Base-by-base conservation (phyloP, 306 rosid genomes). In the Medicago ruthenica region DNA sequence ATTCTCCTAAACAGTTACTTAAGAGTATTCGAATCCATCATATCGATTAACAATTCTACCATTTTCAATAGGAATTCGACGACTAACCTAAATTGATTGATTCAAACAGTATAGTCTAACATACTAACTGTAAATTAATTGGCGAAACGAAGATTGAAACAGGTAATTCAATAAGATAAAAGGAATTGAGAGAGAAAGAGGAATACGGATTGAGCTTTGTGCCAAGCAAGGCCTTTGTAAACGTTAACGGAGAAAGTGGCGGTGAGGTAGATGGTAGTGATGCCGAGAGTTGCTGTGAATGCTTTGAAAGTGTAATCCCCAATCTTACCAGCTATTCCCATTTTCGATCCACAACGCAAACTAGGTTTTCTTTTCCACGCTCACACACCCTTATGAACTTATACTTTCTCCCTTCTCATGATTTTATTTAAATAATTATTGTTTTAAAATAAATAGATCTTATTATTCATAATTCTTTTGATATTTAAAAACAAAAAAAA, bases 301-400 rank as follows among this genome's bases (percentile, higher is more conserved):
- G 97, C 90, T 79, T 81, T 93, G 87, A 93, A 93, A 13, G 93
- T 89, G 78, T 78, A 93, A 75, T 93, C 96, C 31, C 93, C 97
- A 15, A 81, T 83, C 71, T 80, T 91, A 55, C 85, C 84, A 18
- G 85, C 92, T 18, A 86, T 78, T 48, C 94, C 97, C 98, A 91
- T 91, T 62, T 18, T 75, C 64, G 73, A 15, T 68, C 55, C 11
- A 3, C 13, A 5, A 24, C 18, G 5, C 37, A 34, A 34, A 34
- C 7, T 73, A 59, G 78, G 82, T 34, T 34, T 34, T 34, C 67
- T 53, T 71, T 79, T 24, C 8, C 48, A 13, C 69, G 37, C 50
- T 16, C 15, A 8, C 15, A 16, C 39, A 2, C 42, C 18, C 44
- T 31, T 61, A 14, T 47, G 8, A 47, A 13, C 1, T 2, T 59